These are phyloP conservation scores for Pouteria glomerata DNA, from an alignment of 148 eudicot genomes.

Conservation along the genomic window DNA sequence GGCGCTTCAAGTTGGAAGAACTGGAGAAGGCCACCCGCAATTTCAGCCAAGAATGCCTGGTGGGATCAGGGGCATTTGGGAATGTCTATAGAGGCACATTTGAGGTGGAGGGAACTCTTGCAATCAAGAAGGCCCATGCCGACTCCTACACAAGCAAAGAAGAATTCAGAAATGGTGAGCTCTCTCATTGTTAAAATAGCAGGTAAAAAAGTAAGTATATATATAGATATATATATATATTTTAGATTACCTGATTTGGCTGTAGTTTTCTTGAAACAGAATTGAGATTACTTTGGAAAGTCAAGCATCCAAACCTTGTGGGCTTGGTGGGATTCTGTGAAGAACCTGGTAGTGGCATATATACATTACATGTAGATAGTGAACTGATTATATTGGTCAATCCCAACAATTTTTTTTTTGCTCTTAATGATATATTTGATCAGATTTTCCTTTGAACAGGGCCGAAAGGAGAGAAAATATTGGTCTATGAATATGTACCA, in stretches of 20 bases:
- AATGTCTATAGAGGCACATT: slow-evolving; percentile 40
- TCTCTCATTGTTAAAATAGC: background rate
- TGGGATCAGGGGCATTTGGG: slow-evolving; percentile 47
- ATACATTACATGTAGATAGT: too few relatives aligned
- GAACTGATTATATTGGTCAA: too few relatives aligned
- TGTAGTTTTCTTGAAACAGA: slow-evolving; percentile 23
- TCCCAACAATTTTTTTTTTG: background rate
- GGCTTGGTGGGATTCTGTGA: slow-evolving; percentile 41
- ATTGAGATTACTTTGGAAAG: slow-evolving; percentile 37
- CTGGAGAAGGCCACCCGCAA: slow-evolving; percentile 35
- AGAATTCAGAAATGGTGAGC: slow-evolving; percentile 42
- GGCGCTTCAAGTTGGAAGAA: slow-evolving; percentile 26
- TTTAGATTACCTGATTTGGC: background rate
- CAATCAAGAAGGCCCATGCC: slow-evolving; percentile 37
- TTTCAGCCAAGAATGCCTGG: slow-evolving; percentile 32
- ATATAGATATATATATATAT: too few relatives aligned
- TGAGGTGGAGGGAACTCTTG: slow-evolving; percentile 25
- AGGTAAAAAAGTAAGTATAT: background rate
- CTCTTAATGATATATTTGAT: background rate
- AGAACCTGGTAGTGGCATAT: slow-evolving; percentile 34
- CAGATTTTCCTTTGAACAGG: slow-evolving; percentile 15
- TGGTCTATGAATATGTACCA: slow-evolving; percentile 43
- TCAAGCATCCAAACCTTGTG: slow-evolving; percentile 40
- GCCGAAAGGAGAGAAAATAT: slow-evolving; percentile 21
- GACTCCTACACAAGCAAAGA: slow-evolving; percentile 29